A percentile compares a stretch with the other conserved stretches of the same genome.
phyloP scores from a whole-genome alignment of 2,329 filamentous ascomycete genomes.

The Cytospora chrysosperma region DNA sequence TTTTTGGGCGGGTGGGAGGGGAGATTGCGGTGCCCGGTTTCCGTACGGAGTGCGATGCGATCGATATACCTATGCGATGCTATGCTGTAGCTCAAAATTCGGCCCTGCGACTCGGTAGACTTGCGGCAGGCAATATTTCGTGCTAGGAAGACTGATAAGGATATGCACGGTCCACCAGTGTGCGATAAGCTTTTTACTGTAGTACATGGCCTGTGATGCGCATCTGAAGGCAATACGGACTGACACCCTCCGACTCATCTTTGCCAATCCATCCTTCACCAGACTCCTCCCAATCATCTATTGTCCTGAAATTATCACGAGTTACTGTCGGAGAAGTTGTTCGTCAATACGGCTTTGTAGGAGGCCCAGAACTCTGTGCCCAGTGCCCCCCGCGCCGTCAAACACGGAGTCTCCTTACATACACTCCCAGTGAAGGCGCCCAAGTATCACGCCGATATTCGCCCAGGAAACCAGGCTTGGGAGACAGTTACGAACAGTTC shows the following conservation, averaged over 20 bases:
- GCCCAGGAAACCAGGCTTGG: not conserved
- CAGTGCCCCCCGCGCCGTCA: too few species aligned
- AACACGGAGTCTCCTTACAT: not conserved
- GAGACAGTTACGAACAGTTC: not conserved
- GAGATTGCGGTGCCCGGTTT: not conserved
- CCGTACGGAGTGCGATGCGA: not conserved
- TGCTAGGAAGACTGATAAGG: not conserved
- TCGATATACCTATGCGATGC: not conserved
- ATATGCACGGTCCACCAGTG: not conserved
- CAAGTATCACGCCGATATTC: not conserved
- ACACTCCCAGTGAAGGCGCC: not conserved
- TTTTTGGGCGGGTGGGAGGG: not conserved
- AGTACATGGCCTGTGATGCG: not conserved
- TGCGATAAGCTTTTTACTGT: constrained; percentile 2
- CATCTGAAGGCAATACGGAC: not conserved
- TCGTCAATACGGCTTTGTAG: not conserved
- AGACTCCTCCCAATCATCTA: not conserved
- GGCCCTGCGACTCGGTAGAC: not conserved
- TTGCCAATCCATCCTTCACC: not conserved
- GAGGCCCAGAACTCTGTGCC: too few species aligned
- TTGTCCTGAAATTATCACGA: not conserved
- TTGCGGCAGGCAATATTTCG: constrained; percentile 18
- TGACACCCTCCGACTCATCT: not conserved
- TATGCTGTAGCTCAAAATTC: constrained; percentile 20
- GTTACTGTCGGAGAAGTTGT: not conserved